Evolutionary conservation across 108 stramenopile genomes (phyloP).

Genomic region (Cyclostephanos tholiformis): DNA sequence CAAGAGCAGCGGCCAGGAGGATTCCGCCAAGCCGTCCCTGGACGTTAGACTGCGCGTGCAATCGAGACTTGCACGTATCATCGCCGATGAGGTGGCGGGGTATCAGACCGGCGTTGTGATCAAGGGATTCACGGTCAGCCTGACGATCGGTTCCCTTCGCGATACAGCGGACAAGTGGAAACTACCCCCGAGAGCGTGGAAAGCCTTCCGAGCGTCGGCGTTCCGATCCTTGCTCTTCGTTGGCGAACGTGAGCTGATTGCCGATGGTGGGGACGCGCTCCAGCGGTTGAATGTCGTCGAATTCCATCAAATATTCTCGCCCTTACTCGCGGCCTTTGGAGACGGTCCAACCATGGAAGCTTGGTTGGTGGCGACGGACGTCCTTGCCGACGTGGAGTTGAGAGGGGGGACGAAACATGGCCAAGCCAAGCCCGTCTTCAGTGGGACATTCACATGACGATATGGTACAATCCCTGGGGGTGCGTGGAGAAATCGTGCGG

Average conservation of each 20-base stretch:
- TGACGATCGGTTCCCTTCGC: slow-evolving; percentile 66
- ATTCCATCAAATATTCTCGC: slow-evolving; percentile 75
- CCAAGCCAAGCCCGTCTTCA: slow-evolving; percentile 18
- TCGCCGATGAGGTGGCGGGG: slow-evolving; percentile 86
- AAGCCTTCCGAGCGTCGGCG: slow-evolving; percentile 81
- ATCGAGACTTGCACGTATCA: slow-evolving; percentile 81
- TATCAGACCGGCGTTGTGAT: slow-evolving; percentile 71
- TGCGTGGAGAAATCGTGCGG: no score
- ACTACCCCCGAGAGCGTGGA: slow-evolving; percentile 77
- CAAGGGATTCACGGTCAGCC: slow-evolving; percentile 65
- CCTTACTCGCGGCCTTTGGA: slow-evolving; percentile 83
- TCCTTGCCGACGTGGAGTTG: slow-evolving; percentile 73
- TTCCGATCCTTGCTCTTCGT: slow-evolving; percentile 82
- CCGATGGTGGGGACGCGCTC: slow-evolving; percentile 75
- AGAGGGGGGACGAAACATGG: slow-evolving; percentile 15
- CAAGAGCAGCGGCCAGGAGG: slow-evolving; percentile 10
- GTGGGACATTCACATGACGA: slow-evolving; percentile 23
- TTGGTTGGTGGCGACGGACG: slow-evolving; percentile 62
- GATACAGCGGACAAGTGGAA: slow-evolving; percentile 80
- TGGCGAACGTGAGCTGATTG: slow-evolving; percentile 80
- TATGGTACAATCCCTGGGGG: no score
- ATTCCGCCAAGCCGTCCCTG: slow-evolving; percentile 71
- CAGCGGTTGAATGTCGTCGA: slow-evolving; percentile 73
- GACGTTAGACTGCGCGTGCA: slow-evolving; percentile 79
- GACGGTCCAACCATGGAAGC: no score